phyloP scores from a whole-genome alignment of 1,139 yeast species.

The Tardiomyces digboiensis region DNA sequence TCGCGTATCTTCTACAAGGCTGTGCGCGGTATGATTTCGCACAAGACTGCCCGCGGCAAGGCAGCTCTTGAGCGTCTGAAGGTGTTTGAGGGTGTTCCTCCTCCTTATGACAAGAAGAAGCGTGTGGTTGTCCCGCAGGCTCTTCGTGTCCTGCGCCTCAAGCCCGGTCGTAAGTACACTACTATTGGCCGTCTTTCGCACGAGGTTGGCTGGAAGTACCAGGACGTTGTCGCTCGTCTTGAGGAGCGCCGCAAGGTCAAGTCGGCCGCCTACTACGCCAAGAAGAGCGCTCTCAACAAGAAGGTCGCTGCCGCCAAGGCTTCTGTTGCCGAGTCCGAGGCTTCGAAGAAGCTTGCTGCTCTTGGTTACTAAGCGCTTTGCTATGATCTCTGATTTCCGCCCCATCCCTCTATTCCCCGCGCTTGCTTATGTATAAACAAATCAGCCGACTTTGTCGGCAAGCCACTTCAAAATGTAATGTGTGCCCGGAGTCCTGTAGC shows the following conservation, averaged over 20 bases:
- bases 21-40: constrained; percentile 98
- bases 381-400: not conserved
- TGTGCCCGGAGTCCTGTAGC: not conserved
- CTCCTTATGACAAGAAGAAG: constrained; percentile 99
- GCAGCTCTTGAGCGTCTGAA: constrained; percentile 99
- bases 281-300: constrained; percentile 94
- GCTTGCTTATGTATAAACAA: constrained; percentile 1
- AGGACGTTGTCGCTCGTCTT: constrained; percentile 92
- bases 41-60: constrained; percentile 99
- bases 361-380: constrained; percentile 56
- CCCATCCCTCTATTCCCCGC: not conserved
- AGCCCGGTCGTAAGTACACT: constrained; percentile 99
- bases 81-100: constrained; percentile 99
- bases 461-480: not conserved
- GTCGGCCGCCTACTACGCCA: constrained; percentile 98
- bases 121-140: constrained; percentile 99
- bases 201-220: constrained; percentile 99
- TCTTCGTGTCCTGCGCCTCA: constrained; percentile 97
- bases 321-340: constrained; percentile 65
- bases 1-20: constrained; percentile 99
- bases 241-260: constrained; percentile 99
- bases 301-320: constrained; percentile 82
- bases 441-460: not conserved
- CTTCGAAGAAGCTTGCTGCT: constrained; percentile 66
- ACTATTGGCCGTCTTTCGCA: constrained; percentile 94